Percentiles rank a stretch among this genome's conserved stretches.
Conservation (phyloP, 106 monocot species). For the Dactylorhiza incarnata region DNA sequence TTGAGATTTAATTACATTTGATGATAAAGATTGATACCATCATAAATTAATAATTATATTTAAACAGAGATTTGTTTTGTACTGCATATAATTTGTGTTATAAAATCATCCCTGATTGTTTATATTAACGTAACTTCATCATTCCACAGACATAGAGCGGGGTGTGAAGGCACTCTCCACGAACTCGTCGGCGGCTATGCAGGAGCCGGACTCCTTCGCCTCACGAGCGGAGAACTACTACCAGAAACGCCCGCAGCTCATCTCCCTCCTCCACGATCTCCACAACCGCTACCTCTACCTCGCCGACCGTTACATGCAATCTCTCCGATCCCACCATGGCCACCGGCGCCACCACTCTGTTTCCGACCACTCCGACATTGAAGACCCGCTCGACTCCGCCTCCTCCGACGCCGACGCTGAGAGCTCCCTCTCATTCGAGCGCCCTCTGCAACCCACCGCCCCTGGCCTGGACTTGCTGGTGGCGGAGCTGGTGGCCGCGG, state of each 20-base stretch:
- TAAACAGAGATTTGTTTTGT: too few species aligned
- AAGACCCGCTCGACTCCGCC: slow-evolving; percentile 3
- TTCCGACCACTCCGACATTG: slow-evolving; percentile 11
- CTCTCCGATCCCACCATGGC: slow-evolving; percentile 17
- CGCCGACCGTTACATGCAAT: slow-evolving; percentile 82
- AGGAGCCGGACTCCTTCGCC: slow-evolving; percentile 58
- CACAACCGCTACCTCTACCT: slow-evolving; percentile 79
- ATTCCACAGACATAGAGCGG: slow-evolving; percentile 59
- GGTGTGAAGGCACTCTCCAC: slow-evolving; percentile 42
- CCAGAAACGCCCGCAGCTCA: slow-evolving; percentile 75
- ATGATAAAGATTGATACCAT: too few species aligned
- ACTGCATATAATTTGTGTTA: too few species aligned
- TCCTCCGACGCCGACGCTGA: slow-evolving; percentile 49
- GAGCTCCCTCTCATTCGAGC: slow-evolving; percentile 67
- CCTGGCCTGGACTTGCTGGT: slow-evolving; percentile 19
- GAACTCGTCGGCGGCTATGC: slow-evolving; percentile 12
- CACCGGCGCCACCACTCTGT: slow-evolving; percentile 21
- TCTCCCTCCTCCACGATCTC: slow-evolving; percentile 74
- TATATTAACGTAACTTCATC: not conserved
- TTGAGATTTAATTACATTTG: too few species aligned
- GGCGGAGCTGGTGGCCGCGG: slow-evolving; percentile 43
- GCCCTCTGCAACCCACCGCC: not conserved
- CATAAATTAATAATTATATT: too few species aligned
- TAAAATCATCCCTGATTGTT: too few species aligned
- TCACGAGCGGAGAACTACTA: slow-evolving; percentile 88